Evolutionary conservation across 2,329 filamentous ascomycete genomes (phyloP).

Genomic region (Neocatenulostroma microsporum): DNA sequence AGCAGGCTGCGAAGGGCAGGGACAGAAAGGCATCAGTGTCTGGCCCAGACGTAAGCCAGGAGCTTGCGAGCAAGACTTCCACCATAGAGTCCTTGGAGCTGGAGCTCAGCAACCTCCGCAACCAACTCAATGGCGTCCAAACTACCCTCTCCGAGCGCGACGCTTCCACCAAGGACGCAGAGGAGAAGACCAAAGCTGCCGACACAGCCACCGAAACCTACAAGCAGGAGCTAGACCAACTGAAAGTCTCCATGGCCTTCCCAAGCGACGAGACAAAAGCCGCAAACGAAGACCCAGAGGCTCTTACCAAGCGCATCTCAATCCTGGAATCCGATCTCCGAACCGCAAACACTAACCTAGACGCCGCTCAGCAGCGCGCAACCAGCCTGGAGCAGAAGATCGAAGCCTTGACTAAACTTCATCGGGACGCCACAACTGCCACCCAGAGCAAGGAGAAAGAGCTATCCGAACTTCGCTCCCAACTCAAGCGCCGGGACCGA

Average conservation of each 20-base stretch:
- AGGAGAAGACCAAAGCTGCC: conserved; percentile 36
- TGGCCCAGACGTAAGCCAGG: conserved; percentile 48
- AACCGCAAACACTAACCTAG: conserved; percentile 45
- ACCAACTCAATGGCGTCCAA: conserved; percentile 57
- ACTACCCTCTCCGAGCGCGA: conserved; percentile 36
- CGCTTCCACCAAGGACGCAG: conserved; percentile 35
- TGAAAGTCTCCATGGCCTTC: conserved; percentile 53
- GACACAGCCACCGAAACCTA: conserved; percentile 34
- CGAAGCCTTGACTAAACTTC: conserved; percentile 70
- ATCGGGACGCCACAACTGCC: conserved; percentile 65
- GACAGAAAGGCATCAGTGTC: conserved; percentile 55
- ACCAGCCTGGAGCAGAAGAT: conserved; percentile 67
- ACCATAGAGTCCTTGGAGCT: conserved; percentile 74
- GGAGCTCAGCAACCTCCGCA: conserved; percentile 66
- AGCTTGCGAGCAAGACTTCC: conserved; percentile 55
- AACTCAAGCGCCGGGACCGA: conserved; percentile 54
- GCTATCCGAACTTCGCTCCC: conserved; percentile 60
- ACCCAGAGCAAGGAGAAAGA: conserved; percentile 58
- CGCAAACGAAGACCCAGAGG: conserved; percentile 55
- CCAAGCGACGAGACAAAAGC: conserved; percentile 50
- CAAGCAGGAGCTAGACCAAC: conserved; percentile 58
- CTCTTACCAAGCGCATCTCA: conserved; percentile 42
- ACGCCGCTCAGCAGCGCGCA: conserved; percentile 50
- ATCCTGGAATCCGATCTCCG: conserved; percentile 52
- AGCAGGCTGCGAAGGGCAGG: conserved; percentile 52